These are phyloP conservation scores for Kazachstania taianensis DNA, from an alignment of 805 yeast genomes.

Conservation along the genomic window DNA sequence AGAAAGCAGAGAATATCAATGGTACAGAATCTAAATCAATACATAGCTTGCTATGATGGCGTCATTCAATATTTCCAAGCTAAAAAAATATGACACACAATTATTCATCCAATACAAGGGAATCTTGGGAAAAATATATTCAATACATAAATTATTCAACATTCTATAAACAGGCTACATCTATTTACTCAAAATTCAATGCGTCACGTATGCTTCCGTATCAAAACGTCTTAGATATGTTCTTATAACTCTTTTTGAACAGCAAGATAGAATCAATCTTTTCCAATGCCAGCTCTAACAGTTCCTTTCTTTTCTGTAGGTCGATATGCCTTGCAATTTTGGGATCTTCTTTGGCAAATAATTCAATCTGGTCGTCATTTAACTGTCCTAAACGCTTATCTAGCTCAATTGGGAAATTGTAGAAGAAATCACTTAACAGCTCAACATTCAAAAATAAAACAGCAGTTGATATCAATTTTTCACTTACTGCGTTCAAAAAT, in stretches of 20 bases:
- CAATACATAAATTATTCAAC: not conserved
- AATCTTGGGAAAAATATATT: not conserved
- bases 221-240: conserved; percentile 4
- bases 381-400: conserved; percentile 61
- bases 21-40: conserved; percentile 72
- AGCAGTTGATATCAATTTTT: conserved; percentile 86
- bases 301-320: conserved; percentile 83
- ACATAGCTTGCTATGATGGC: conserved; percentile 59
- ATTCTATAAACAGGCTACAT: not conserved
- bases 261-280: conserved; percentile 59
- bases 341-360: conserved; percentile 91
- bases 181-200: not conserved
- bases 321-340: conserved; percentile 84
- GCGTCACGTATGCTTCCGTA: not conserved
- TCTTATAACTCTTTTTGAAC: conserved; percentile 29
- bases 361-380: conserved; percentile 68
- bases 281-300: conserved; percentile 69
- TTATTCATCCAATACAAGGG: not conserved
- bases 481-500: conserved; percentile 84
- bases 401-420: conserved; percentile 89
- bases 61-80: conserved; percentile 22
- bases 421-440: conserved; percentile 85
- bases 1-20: conserved; percentile 62
- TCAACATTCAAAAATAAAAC: conserved; percentile 90
- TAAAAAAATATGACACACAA: not conserved